These are phyloP conservation scores for Saksenaea vasiformis DNA, from an alignment of 371 early-diverging fungal genomes.

Conservation along the genomic window DNA sequence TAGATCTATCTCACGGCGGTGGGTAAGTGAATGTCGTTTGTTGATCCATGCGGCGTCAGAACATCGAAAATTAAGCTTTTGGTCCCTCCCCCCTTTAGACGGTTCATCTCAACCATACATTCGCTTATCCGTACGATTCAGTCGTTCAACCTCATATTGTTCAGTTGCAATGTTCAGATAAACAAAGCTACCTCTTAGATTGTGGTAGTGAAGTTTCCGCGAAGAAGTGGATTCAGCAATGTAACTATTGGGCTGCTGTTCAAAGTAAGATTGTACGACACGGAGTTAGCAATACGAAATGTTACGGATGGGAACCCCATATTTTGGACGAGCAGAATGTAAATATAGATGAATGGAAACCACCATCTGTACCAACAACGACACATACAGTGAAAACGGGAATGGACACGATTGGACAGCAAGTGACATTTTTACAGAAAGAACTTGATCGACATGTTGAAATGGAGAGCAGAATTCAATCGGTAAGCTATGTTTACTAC, in stretches of 20 bases:
- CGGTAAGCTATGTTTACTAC: background rate
- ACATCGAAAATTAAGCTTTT: background rate
- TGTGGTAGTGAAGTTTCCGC: conserved; percentile 5
- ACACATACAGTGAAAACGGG: background rate
- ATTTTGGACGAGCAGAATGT: background rate
- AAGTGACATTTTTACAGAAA: background rate
- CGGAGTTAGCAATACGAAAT: conserved; percentile 6
- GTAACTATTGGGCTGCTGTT: conserved; percentile 14
- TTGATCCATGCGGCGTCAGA: background rate
- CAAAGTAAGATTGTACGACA: conserved; percentile 13
- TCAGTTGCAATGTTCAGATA: conserved; percentile 8
- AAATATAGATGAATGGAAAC: conserved; percentile 3
- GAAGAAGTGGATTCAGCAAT: conserved; percentile 4
- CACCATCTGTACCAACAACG: conserved; percentile 2
- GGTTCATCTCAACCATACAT: background rate
- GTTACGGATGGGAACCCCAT: conserved; percentile 11
- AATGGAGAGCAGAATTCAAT: background rate
- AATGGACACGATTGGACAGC: conserved; percentile 5
- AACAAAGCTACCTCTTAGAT: conserved; percentile 4
- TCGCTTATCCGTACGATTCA: background rate
- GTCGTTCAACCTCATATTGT: background rate
- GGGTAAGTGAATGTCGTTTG: background rate
- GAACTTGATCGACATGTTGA: conserved; percentile 12
- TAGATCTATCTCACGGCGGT: conserved; percentile 3
- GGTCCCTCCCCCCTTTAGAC: background rate